Conservation (phyloP, 306 rosid species). For the Aeschynomene evenia region DNA sequence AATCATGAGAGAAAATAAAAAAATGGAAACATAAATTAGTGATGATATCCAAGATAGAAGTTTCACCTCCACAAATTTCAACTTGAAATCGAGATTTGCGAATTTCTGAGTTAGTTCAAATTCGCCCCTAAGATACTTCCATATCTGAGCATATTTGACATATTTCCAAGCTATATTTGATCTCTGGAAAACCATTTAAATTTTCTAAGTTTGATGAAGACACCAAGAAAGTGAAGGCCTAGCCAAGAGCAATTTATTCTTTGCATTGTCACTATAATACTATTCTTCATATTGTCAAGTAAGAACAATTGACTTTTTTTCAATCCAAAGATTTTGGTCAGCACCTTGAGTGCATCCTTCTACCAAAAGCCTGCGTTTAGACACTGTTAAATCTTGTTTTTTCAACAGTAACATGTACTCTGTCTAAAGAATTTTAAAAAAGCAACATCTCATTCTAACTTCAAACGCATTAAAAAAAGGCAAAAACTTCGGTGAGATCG, state of each 20-base stretch:
- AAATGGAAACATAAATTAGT: neutral
- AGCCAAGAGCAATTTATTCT: neutral
- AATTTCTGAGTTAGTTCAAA: conserved; percentile 93
- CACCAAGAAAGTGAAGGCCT: neutral
- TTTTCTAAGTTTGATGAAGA: neutral
- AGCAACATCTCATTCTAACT: neutral
- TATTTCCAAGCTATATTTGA: conserved; percentile 99
- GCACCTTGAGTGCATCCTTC: no score
- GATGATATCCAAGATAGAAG: conserved; percentile 11
- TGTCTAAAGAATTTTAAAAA: conserved; percentile 1
- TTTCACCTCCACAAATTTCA: conserved; percentile 94
- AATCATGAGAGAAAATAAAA: neutral
- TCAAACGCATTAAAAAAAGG: no score
- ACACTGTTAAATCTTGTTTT: neutral
- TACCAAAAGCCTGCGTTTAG: neutral
- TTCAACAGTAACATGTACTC: neutral
- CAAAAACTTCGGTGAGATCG: no score
- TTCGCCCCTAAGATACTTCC: conserved; percentile 97
- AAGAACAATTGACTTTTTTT: no score
- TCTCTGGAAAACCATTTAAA: conserved; percentile 46
- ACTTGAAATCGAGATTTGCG: conserved; percentile 92
- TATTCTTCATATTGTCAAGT: neutral
- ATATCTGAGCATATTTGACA: conserved; percentile 98
- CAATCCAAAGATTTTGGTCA: no score
- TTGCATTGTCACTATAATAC: neutral